Conservation (phyloP, 495 filamentous ascomycete genomes). For the Podospora pseudopauciseta region DNA sequence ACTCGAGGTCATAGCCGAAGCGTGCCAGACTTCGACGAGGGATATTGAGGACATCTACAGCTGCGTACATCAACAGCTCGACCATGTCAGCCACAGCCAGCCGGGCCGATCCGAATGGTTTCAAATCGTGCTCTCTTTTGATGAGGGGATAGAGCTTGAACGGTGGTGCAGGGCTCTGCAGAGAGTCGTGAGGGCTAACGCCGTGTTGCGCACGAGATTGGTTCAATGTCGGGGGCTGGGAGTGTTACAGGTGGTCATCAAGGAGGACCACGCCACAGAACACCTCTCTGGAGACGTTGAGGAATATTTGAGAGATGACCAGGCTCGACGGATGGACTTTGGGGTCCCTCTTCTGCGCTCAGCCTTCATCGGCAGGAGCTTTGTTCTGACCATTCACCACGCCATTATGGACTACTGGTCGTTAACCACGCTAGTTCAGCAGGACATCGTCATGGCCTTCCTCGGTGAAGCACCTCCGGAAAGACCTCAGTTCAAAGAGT, state of each 20-base stretch:
- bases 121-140: background rate
- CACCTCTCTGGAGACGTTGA: background rate
- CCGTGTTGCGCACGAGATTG: background rate
- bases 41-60: background rate
- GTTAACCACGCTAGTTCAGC: background rate
- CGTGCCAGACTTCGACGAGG: background rate
- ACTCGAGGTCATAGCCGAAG: background rate
- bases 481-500: background rate
- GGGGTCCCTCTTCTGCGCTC: background rate
- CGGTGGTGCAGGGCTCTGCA: background rate
- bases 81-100: background rate
- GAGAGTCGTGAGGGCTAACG: background rate
- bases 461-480: background rate
- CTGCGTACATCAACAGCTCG: background rate
- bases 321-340: background rate
- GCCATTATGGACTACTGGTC: constrained; percentile 6
- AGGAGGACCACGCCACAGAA: background rate
- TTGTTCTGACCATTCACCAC: constrained; percentile 1
- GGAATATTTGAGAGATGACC: background rate
- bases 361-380: background rate
- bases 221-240: background rate
- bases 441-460: background rate
- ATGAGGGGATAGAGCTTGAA: background rate
- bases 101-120: constrained; percentile 1
- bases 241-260: background rate